Percentiles rank a stretch among this genome's conserved stretches.
Conservation (phyloP, 2,329 filamentous ascomycete species). For the Boeremia lycopersici region DNA sequence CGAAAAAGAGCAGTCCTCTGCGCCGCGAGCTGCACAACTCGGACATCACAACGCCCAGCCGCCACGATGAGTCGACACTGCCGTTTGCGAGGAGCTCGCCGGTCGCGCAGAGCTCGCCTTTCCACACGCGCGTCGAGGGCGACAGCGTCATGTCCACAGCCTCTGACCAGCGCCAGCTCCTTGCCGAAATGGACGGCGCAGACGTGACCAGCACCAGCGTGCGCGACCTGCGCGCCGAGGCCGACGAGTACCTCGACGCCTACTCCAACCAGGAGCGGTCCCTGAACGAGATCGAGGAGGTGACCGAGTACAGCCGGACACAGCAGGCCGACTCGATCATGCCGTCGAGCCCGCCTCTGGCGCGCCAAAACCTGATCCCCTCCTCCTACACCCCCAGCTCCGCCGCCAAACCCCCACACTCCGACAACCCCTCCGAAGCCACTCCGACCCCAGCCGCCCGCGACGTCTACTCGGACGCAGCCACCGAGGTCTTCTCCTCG, state of each 20-base stretch:
- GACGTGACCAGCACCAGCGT: constrained; percentile 36
- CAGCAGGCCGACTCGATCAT: constrained; percentile 21
- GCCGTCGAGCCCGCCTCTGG: constrained; percentile 31
- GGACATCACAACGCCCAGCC: constrained; percentile 31
- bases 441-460: constrained; percentile 23
- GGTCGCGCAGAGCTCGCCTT: constrained; percentile 41
- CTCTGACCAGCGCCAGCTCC: constrained; percentile 42
- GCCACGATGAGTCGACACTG: constrained; percentile 38
- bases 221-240: constrained; percentile 39
- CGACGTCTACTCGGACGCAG: not conserved
- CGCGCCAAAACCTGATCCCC: constrained; percentile 23
- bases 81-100: constrained; percentile 36
- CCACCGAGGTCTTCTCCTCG: no score
- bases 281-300: constrained; percentile 41
- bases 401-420: not conserved
- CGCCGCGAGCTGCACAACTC: constrained; percentile 37
- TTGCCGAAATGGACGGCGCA: constrained; percentile 36
- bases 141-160: constrained; percentile 32
- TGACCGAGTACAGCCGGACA: constrained; percentile 42
- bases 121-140: constrained; percentile 37
- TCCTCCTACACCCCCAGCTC: constrained; percentile 17
- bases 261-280: constrained; percentile 42
- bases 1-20: constrained; percentile 44
- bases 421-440: constrained; percentile 1
- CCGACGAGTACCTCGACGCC: constrained; percentile 41